Percentiles rank a stretch among this genome's conserved stretches.
phyloP scores from a whole-genome alignment of 495 filamentous ascomycete species.

The Xanthoparmelia taractica region DNA sequence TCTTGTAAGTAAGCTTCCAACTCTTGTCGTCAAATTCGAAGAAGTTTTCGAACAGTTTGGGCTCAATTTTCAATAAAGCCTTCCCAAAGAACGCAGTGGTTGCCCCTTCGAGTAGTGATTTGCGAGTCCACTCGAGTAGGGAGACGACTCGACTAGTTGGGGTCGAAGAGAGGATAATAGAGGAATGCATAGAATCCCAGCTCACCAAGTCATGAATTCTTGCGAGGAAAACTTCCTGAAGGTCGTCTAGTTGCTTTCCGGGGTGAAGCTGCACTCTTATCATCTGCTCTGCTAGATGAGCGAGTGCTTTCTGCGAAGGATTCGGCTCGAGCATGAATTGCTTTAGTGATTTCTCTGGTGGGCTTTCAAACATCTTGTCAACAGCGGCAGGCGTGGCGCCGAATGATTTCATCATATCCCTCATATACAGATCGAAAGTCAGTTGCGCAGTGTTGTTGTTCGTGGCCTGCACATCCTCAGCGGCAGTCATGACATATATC shows the following conservation, averaged over 20 bases:
- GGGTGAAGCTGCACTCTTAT: too few relatives aligned
- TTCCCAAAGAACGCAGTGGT: constrained; percentile 28
- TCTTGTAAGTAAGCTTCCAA: constrained; percentile 27
- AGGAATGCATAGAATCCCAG: too few relatives aligned
- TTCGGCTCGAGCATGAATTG: too few relatives aligned
- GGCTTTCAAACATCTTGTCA: constrained; percentile 8
- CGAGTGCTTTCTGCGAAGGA: too few relatives aligned
- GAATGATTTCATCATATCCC: constrained; percentile 14
- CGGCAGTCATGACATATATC: constrained; percentile 26
- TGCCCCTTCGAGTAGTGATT: constrained; percentile 23
- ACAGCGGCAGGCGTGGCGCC: constrained; percentile 19
- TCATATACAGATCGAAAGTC: constrained; percentile 26
- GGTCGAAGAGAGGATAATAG: too few relatives aligned
- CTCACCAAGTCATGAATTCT: too few relatives aligned
- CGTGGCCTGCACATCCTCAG: constrained; percentile 21
- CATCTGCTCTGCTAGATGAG: too few relatives aligned
- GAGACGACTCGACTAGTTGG: constrained; percentile 10
- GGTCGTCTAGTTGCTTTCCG: too few relatives aligned
- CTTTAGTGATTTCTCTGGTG: too few relatives aligned
- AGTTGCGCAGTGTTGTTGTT: constrained; percentile 25
- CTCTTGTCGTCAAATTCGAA: constrained; percentile 26
- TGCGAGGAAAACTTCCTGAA: too few relatives aligned
- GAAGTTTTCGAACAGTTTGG: constrained; percentile 22
- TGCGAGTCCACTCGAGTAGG: constrained; percentile 6
- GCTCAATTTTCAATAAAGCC: constrained; percentile 23